A percentile compares a stretch with the other conserved stretches of the same genome.
Evolutionary conservation across 2,329 filamentous ascomycete genomes (phyloP).

Genomic region (Fusarium begoniae): DNA sequence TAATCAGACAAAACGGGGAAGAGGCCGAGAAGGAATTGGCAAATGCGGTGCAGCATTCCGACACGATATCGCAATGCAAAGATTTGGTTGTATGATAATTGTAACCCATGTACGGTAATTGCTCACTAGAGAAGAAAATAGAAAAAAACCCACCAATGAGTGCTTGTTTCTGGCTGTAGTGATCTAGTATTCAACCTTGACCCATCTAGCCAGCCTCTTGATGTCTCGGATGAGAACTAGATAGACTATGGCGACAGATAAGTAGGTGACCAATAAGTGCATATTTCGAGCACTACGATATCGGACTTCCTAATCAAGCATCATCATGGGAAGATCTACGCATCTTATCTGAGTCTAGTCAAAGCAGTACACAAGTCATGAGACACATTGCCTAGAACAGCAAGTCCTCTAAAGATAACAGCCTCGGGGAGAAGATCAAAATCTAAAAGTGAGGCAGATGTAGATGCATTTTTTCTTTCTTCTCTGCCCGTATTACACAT

Average conservation of each 20-base stretch:
- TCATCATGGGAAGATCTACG: background rate
- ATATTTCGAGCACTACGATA: background rate
- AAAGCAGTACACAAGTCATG: slow-evolving; percentile 10
- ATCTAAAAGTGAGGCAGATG: background rate
- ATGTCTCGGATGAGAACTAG: background rate
- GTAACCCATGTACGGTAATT: background rate
- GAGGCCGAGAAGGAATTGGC: background rate
- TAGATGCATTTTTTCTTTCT: background rate
- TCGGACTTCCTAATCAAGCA: slow-evolving; percentile 12
- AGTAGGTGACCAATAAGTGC: background rate
- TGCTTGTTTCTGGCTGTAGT: background rate
- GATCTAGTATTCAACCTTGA: background rate
- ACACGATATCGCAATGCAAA: background rate
- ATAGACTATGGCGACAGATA: background rate
- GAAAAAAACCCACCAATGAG: background rate
- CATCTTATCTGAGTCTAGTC: background rate
- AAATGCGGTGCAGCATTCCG: background rate
- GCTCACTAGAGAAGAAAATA: background rate
- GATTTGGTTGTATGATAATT: background rate
- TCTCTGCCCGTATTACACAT: background rate
- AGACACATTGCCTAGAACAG: slow-evolving; percentile 18
- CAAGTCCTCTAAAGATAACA: background rate
- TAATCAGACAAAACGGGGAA: background rate
- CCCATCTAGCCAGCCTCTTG: background rate
- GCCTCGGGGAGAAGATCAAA: background rate